A percentile compares a stretch with the other conserved stretches of the same genome.
Conservation (phyloP, 2,329 filamentous ascomycete species). For the Tolypocladium cylindrosporum region DNA sequence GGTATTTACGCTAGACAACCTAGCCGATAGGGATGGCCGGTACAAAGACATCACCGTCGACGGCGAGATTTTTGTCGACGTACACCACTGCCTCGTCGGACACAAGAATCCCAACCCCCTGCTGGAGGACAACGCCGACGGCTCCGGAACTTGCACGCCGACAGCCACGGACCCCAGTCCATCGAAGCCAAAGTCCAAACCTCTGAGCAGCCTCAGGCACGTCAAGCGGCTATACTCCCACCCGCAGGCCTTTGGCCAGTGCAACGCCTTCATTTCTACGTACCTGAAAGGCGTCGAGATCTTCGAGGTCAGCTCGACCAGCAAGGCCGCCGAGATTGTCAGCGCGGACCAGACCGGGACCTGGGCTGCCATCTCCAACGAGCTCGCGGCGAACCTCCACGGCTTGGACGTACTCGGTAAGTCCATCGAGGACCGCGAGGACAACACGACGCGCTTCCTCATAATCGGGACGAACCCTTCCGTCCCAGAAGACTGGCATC, state of each 20-base stretch:
- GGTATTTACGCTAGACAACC: constrained; percentile 77
- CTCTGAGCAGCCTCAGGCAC: constrained; percentile 42
- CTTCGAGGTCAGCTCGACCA: constrained; percentile 78
- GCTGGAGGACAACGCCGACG: constrained; percentile 18
- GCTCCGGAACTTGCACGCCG: constrained; percentile 39
- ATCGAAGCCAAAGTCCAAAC: constrained; percentile 33
- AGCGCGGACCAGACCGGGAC: constrained; percentile 45
- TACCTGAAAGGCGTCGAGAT: constrained; percentile 67
- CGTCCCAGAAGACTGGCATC: constrained; percentile 13
- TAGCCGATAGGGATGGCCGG: constrained; percentile 59
- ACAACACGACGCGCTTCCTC: constrained; percentile 75
- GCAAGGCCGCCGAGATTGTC: constrained; percentile 71
- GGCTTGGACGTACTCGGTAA: constrained; percentile 59
- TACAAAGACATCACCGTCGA: constrained; percentile 66
- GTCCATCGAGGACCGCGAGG: constrained; percentile 61
- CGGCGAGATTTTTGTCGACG: constrained; percentile 75
- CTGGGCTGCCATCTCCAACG: constrained; percentile 69
- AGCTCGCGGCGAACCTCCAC: constrained; percentile 59
- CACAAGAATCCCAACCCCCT: constrained; percentile 17
- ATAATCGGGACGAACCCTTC: constrained; percentile 39
- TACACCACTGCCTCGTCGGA: constrained; percentile 80
- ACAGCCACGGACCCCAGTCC: constrained; percentile 34
- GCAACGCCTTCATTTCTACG: constrained; percentile 60
- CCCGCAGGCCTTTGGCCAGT: constrained; percentile 93
- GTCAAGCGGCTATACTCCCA: constrained; percentile 80